These are phyloP conservation scores for Elsinoe batatas DNA, from an alignment of 2,329 filamentous ascomycete genomes.

Conservation along the genomic window DNA sequence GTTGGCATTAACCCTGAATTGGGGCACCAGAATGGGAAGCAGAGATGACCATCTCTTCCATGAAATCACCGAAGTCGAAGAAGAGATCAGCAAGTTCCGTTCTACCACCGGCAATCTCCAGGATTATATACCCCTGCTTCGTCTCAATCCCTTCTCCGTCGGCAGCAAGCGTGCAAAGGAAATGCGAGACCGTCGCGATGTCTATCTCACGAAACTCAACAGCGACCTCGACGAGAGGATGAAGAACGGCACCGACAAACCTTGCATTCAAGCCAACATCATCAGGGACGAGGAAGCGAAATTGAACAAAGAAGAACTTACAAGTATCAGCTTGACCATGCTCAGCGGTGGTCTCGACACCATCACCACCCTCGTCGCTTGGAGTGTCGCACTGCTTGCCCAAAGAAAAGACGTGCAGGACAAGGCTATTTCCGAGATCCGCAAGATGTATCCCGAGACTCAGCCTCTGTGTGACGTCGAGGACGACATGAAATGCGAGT, in stretches of 20 bases:
- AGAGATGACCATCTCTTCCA: slow-evolving; percentile 52
- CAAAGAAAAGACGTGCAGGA: slow-evolving; percentile 53
- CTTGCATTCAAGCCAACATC: slow-evolving; percentile 59
- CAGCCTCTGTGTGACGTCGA: slow-evolving; percentile 49
- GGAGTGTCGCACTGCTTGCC: slow-evolving; percentile 53
- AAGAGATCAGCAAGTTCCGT: slow-evolving; percentile 49
- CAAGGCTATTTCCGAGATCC: slow-evolving; percentile 49
- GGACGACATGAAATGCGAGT: slow-evolving; percentile 55
- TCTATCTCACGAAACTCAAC: slow-evolving; percentile 50
- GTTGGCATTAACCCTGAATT: slow-evolving; percentile 56
- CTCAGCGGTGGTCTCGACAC: slow-evolving; percentile 58
- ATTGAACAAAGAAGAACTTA: slow-evolving; percentile 53
- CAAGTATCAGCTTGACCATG: slow-evolving; percentile 59
- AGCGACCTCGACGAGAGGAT: slow-evolving; percentile 51
- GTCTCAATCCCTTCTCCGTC: slow-evolving; percentile 52
- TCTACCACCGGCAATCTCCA: slow-evolving; percentile 53
- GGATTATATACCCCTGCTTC: slow-evolving; percentile 50
- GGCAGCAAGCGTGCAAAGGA: slow-evolving; percentile 50
- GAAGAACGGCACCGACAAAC: slow-evolving; percentile 49
- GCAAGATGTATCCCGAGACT: slow-evolving; percentile 41
- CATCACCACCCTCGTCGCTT: slow-evolving; percentile 54
- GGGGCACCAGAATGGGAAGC: slow-evolving; percentile 52
- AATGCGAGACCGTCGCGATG: slow-evolving; percentile 50
- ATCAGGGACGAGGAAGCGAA: slow-evolving; percentile 55
- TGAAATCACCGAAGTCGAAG: slow-evolving; percentile 54